A percentile compares a stretch with the other conserved stretches of the same genome.
Conservation (phyloP, 2,329 filamentous ascomycete species). For the Trichoderma endophyticum region DNA sequence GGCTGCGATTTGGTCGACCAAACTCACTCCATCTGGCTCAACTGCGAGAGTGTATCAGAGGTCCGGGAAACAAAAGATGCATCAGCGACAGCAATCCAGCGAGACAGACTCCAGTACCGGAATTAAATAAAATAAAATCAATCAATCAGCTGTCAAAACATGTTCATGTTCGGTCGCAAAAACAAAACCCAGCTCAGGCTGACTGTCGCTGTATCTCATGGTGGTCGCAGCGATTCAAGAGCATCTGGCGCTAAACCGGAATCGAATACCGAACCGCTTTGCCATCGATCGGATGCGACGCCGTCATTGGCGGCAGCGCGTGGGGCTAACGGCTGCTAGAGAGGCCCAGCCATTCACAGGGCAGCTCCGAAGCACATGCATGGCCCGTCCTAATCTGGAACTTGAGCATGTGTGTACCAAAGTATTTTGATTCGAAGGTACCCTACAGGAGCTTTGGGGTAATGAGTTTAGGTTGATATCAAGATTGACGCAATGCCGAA, state of each 20-base stretch:
- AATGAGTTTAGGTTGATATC: neutral
- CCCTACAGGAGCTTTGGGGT: neutral
- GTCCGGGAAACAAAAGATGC: neutral
- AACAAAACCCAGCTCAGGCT: neutral
- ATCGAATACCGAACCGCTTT: slow-evolving; percentile 15
- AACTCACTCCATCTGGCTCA: neutral
- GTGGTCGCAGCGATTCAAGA: neutral
- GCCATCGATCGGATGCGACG: neutral
- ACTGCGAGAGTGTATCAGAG: neutral
- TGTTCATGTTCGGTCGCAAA: neutral
- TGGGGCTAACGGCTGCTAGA: neutral
- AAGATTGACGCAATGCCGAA: neutral
- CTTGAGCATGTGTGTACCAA: neutral
- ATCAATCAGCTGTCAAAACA: neutral
- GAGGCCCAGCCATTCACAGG: slow-evolving; percentile 15
- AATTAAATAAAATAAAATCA: neutral
- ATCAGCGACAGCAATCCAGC: neutral
- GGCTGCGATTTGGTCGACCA: neutral
- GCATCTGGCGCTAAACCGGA: slow-evolving; percentile 15
- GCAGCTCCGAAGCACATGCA: slow-evolving; percentile 16
- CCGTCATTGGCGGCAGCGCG: neutral
- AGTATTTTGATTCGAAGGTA: neutral
- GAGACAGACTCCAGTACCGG: neutral
- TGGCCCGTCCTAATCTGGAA: neutral
- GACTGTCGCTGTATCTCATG: neutral